Percentiles rank a stretch among this genome's conserved stretches.
Conservation (phyloP, 495 filamentous ascomycete genomes). For the Elaphomyces granulatus region DNA sequence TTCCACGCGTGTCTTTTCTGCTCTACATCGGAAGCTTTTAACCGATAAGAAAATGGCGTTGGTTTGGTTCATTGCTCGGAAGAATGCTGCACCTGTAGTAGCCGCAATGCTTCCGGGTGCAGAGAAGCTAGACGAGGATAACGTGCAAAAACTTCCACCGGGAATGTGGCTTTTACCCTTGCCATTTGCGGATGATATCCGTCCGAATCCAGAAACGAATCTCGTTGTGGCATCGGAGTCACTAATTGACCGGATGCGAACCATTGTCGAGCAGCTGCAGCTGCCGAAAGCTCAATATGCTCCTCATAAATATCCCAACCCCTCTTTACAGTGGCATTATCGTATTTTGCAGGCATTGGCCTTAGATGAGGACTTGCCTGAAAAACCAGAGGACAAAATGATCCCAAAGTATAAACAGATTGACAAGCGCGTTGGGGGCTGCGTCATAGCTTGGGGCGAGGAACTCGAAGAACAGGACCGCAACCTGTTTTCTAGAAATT, state of each 20-base stretch:
- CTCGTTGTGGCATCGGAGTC: slow-evolving; percentile 45
- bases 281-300: slow-evolving; percentile 76
- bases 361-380: slow-evolving; percentile 81
- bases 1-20: slow-evolving; percentile 82
- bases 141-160: slow-evolving; percentile 56
- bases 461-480: slow-evolving; percentile 41
- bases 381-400: slow-evolving; percentile 67
- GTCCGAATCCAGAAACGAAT: slow-evolving; percentile 50
- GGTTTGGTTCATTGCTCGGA: slow-evolving; percentile 78
- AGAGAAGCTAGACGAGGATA: slow-evolving; percentile 49
- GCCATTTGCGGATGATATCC: slow-evolving; percentile 83
- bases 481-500: slow-evolving; percentile 24
- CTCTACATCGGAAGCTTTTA: slow-evolving; percentile 75
- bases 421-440: slow-evolving; percentile 67
- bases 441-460: slow-evolving; percentile 63
- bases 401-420: slow-evolving; percentile 72
- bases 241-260: slow-evolving; percentile 67
- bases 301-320: slow-evolving; percentile 82
- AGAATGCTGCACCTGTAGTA: slow-evolving; percentile 60
- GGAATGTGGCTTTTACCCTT: slow-evolving; percentile 84
- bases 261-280: slow-evolving; percentile 71
- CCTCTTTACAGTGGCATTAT: slow-evolving; percentile 94
- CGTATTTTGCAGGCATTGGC: slow-evolving; percentile 85
- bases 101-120: slow-evolving; percentile 67
- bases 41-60: slow-evolving; percentile 63